Evolutionary conservation across 345 rosid species (phyloP).

Genomic region (Hibiscus syriacus): DNA sequence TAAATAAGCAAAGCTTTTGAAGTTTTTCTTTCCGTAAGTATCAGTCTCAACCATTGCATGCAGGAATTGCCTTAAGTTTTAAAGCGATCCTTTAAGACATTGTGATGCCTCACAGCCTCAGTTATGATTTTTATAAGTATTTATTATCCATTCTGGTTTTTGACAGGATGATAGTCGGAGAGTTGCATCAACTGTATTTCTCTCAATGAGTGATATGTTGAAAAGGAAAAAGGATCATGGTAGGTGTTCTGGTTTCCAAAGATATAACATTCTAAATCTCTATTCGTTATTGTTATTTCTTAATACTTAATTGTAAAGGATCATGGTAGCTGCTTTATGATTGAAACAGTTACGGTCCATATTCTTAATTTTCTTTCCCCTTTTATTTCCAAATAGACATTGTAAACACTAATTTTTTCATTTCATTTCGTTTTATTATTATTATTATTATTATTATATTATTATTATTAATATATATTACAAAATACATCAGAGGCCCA

Average conservation of each 20-base stretch:
- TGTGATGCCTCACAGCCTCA: not conserved
- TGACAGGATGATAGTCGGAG: constrained; percentile 82
- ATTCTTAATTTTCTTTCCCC: not conserved
- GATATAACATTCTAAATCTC: not conserved
- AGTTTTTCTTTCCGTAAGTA: not conserved
- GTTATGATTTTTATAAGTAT: not conserved
- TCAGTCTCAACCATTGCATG: constrained; percentile 4
- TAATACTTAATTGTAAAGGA: not conserved
- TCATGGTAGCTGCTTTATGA: not conserved
- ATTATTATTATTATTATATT: too few relatives aligned
- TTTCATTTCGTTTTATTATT: too few relatives aligned
- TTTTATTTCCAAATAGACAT: not conserved
- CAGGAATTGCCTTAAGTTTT: not conserved
- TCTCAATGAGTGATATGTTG: constrained; percentile 50
- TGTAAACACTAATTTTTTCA: too few relatives aligned
- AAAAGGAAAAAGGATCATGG: constrained; percentile 84
- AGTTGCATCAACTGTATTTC: constrained; percentile 66
- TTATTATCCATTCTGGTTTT: constrained; percentile 14
- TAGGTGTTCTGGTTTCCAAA: constrained; percentile 16
- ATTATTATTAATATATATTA: too few relatives aligned
- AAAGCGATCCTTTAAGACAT: not conserved
- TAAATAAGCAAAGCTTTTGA: not conserved
- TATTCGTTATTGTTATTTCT: not conserved
- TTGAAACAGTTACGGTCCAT: not conserved
- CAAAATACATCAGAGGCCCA: too few relatives aligned